phyloP scores from a whole-genome alignment of 345 rosid genomes.

The Syzygium grande region DNA sequence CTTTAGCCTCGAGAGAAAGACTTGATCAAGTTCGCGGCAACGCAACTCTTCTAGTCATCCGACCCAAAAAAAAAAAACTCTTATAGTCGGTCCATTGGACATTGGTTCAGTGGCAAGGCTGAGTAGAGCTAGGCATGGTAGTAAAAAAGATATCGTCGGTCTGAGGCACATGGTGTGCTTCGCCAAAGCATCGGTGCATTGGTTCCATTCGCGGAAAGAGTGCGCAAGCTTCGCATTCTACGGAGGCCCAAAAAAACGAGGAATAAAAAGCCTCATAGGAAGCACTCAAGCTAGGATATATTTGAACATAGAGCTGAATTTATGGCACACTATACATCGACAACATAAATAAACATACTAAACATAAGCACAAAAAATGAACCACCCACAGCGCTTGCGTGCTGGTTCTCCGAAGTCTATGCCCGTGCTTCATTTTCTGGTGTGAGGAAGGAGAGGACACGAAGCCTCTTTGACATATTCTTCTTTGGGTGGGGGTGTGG shows the following conservation, averaged over 20 bases:
- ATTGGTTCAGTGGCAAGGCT: background rate
- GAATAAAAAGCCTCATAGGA: no score
- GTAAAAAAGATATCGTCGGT: no score
- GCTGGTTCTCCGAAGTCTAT: background rate
- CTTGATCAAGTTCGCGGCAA: background rate
- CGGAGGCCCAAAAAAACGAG: no score
- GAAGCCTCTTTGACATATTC: background rate
- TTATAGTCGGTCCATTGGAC: background rate
- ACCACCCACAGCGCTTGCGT: slow-evolving; percentile 19
- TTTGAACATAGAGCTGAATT: background rate
- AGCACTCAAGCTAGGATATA: background rate
- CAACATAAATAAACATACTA: background rate
- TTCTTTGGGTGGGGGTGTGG: background rate
- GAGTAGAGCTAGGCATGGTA: background rate
- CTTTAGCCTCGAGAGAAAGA: background rate
- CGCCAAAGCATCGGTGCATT: no score
- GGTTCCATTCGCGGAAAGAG: no score
- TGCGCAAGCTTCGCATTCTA: no score
- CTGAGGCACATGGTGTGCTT: no score
- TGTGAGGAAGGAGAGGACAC: background rate
- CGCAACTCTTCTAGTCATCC: background rate
- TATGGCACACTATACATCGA: background rate
- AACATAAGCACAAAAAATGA: background rate
- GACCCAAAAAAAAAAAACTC: no score
- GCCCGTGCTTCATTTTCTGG: background rate